Evolutionary conservation across 306 rosid genomes (phyloP), one percentile per base, ranked within the genome.

Genomic region (Potentilla sterilis): DNA sequence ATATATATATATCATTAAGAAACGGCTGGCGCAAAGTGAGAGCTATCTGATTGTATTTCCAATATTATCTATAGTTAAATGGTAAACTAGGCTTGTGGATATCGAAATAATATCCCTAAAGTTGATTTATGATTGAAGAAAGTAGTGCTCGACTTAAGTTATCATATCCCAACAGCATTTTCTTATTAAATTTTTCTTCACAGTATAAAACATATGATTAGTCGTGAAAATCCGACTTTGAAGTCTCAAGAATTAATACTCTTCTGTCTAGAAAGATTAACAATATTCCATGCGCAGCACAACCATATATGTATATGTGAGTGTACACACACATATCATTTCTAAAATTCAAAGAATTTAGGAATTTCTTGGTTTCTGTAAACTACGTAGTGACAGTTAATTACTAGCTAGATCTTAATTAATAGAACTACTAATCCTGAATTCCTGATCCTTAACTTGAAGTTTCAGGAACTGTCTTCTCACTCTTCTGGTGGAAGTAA

Each of bases 391-490:
- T 12, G 66, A 35, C 64, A 68, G 70, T 24, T 58, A 58, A 59
- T 69, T n/a, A 41, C 47, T 32, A n/a, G 54, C 54, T 15, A 48
- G n/a, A 5, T 48, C 7, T 47, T 32, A 42, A 41, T 15, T 14
- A 12, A 7, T 61, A 5, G 7, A 16, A 32, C 16, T 47, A 41
- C 49, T 78, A 32, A n/a, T 75, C 16, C 16, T 46, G 4, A 38
- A 75, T 24, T 49, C 52, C 63, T 34, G 73, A 63, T 82, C 42
- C 75, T 73, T 79, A 61, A 32, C 69, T 73, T 77, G 62, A 32
- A 12, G n/a, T 40, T 43, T 61, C 54, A 58, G 74, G 75, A 21
- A 51, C 16, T 21, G 47, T 22, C 46, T 77, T 73, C 40, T 3
- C 28, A 28, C 28, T 28, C 28, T 2, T 37, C 78, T 69, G 71